These are phyloP conservation scores for Nepenthes gracilis DNA, from an alignment of 148 eudicot species.

Conservation along the genomic window DNA sequence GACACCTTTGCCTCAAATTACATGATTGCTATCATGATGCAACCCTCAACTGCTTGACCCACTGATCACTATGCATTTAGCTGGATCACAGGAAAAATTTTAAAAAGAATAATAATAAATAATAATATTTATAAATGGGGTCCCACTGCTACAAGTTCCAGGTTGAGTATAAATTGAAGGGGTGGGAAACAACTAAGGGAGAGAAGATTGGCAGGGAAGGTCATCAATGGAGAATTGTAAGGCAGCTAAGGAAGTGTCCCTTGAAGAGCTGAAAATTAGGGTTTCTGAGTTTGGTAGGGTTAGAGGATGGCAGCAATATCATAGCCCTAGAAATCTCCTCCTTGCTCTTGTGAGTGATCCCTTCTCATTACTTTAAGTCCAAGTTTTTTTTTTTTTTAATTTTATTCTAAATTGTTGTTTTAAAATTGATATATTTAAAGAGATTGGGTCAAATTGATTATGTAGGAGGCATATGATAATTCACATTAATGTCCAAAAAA, in stretches of 20 bases:
- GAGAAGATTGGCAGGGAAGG: slow-evolving; percentile 3
- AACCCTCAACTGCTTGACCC: too few species aligned
- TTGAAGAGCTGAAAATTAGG: slow-evolving; percentile 44
- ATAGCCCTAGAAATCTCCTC: slow-evolving; percentile 71
- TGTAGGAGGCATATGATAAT: too few species aligned
- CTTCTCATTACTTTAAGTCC: not conserved
- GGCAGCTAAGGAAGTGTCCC: slow-evolving; percentile 40
- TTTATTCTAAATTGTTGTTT: not conserved
- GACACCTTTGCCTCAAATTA: too few species aligned
- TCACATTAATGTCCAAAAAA: too few species aligned
- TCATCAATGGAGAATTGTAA: slow-evolving; percentile 17
- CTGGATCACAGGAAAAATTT: too few species aligned
- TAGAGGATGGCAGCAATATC: slow-evolving; percentile 66
- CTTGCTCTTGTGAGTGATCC: slow-evolving; percentile 51
- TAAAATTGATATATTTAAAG: not conserved
- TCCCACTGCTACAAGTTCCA: too few species aligned
- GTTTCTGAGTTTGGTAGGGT: slow-evolving; percentile 45
- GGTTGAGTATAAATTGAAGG: too few species aligned
- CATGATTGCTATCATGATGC: too few species aligned
- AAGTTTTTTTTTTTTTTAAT: not conserved
- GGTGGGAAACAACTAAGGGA: not conserved
- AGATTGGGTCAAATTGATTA: not conserved
- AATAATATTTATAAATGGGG: too few species aligned
- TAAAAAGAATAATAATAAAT: too few species aligned
- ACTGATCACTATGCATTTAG: too few species aligned